These are phyloP conservation scores for Erythrophleum ivorense DNA, from an alignment of 331 rosid genomes.

Conservation along the genomic window DNA sequence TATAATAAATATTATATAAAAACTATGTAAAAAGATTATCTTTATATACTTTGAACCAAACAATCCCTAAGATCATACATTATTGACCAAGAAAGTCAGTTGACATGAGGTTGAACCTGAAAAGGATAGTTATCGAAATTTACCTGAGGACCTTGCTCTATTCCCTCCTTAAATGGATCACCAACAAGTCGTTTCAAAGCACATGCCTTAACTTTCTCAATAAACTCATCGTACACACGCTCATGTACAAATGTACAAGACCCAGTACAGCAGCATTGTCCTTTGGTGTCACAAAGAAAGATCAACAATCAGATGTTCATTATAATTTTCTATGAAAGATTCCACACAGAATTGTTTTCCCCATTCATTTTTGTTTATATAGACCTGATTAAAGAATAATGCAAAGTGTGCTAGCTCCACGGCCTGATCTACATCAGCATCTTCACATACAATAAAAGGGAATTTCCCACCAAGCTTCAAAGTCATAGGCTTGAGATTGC, in stretches of 20 bases:
- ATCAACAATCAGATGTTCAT: not conserved
- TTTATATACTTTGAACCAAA: no score
- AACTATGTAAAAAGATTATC: no score
- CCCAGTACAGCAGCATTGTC: constrained; percentile 12
- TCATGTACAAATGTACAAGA: constrained; percentile 44
- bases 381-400: constrained; percentile 58
- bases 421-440: constrained; percentile 79
- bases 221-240: constrained; percentile 58
- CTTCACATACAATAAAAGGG: constrained; percentile 73
- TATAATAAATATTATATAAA: no score
- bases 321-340: not conserved
- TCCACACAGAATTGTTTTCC: not conserved
- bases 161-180: constrained; percentile 57
- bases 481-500: constrained; percentile 75
- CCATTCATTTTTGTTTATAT: not conserved
- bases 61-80: no score
- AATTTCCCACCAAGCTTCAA: constrained; percentile 82
- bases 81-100: no score
- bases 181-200: constrained; percentile 61
- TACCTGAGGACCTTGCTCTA: constrained; percentile 68
- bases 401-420: constrained; percentile 77
- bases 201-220: constrained; percentile 60
- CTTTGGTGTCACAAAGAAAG: no score
- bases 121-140: no score
- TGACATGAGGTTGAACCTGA: no score